Evolutionary conservation across 208 protist species (phyloP).

Genomic region (Tritrichomonas foetus): DNA sequence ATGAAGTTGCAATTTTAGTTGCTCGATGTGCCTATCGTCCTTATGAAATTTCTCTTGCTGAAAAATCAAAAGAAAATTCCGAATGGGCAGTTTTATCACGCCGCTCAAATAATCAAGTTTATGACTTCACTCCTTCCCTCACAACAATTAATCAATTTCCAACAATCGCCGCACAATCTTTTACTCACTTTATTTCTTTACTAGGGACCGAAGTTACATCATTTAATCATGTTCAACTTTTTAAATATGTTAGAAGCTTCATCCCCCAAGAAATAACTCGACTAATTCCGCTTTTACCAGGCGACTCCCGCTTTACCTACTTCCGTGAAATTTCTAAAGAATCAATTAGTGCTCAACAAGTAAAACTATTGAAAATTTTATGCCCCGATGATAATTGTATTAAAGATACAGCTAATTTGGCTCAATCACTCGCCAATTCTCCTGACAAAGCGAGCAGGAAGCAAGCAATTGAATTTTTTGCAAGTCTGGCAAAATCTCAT

Average conservation of each 20-base stretch:
- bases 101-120: neutral
- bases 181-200: neutral
- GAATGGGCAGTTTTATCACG: neutral
- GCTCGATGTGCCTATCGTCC: neutral
- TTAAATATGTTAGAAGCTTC: neutral
- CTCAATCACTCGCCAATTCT: neutral
- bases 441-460: neutral
- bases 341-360: neutral
- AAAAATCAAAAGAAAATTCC: neutral
- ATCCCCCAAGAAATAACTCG: neutral
- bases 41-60: neutral
- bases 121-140: neutral
- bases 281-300: neutral
- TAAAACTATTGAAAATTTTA: neutral
- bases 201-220: neutral
- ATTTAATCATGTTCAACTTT: neutral
- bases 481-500: neutral
- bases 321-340: neutral
- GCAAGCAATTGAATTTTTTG: neutral
- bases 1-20: neutral
- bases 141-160: neutral
- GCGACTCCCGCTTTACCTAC: neutral
- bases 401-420: neutral
- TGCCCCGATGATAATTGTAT: conserved; percentile 14
- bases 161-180: neutral